Evolutionary conservation across 169 alveolate genomes (phyloP).

Genomic region (Sarcocystis neurona): DNA sequence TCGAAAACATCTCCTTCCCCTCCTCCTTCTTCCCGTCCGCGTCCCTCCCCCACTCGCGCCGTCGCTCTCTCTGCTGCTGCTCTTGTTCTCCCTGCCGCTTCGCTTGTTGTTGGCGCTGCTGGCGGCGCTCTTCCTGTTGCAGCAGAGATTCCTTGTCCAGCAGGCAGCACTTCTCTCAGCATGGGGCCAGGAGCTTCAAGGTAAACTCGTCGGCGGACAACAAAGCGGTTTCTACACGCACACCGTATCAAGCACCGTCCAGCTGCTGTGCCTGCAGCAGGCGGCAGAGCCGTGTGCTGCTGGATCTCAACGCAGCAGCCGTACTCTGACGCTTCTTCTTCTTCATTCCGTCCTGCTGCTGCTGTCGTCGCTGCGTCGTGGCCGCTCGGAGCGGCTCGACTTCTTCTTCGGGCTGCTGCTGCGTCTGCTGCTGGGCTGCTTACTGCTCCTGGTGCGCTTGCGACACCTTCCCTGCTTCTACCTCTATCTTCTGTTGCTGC

Average conservation of each 20-base stretch:
- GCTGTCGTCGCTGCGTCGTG: no score
- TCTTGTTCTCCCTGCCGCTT: background rate
- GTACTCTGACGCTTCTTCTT: background rate
- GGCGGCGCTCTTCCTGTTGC: no score
- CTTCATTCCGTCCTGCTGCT: background rate
- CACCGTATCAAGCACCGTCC: slow-evolving; percentile 25
- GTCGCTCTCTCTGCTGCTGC: background rate
- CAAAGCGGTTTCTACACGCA: slow-evolving; percentile 7
- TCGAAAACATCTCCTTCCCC: no score
- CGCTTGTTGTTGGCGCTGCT: no score
- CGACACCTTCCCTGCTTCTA: no score
- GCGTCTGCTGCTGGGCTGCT: background rate
- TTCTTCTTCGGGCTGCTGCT: background rate
- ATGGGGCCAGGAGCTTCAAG: no score
- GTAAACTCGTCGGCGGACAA: background rate
- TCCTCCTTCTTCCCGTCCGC: no score
- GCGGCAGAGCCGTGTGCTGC: slow-evolving; percentile 29
- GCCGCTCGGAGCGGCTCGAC: no score
- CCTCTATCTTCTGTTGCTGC: no score
- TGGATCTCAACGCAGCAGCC: slow-evolving; percentile 51
- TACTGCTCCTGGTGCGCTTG: background rate
- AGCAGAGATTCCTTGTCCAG: no score
- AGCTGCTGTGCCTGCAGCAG: background rate
- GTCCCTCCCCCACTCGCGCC: background rate
- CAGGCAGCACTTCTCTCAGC: no score